A percentile compares a stretch with the other conserved stretches of the same genome.
Evolutionary conservation across 139 green algal species (phyloP).

Genomic region (Desmodesmus armatus): DNA sequence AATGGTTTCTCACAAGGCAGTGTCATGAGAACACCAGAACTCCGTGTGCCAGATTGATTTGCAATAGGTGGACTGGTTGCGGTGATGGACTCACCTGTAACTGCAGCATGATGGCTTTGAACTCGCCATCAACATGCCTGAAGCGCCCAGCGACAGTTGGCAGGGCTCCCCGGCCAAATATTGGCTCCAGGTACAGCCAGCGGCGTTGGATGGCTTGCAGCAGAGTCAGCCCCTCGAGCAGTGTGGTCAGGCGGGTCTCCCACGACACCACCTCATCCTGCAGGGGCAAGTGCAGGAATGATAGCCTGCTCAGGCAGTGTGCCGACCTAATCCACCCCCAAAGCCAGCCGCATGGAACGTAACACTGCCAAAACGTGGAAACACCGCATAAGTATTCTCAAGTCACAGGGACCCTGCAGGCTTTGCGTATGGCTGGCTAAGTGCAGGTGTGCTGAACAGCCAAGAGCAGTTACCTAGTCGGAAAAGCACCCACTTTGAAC

Average conservation of each 20-base stretch:
- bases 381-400: no score
- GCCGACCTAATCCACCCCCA: no score
- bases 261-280: constrained; percentile 68
- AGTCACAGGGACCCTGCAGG: no score
- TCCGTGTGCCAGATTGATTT: neutral
- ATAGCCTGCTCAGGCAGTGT: no score
- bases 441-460: no score
- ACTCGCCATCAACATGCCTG: constrained; percentile 82
- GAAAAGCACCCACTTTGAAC: constrained; percentile 66
- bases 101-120: constrained; percentile 72
- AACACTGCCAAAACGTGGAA: no score
- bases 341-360: no score
- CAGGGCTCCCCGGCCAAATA: constrained; percentile 84
- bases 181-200: constrained; percentile 90
- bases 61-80: neutral
- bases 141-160: constrained; percentile 80
- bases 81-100: constrained; percentile 39
- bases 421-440: no score
- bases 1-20: no score
- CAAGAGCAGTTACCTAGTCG: no score
- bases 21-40: no score
- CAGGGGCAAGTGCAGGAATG: no score
- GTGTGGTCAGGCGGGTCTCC: constrained; percentile 69
- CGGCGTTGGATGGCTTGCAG: constrained; percentile 84
- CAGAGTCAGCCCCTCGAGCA: constrained; percentile 70